These are phyloP conservation scores for Rhododendron vialii DNA, from an alignment of 148 eudicot species.

Conservation along the genomic window DNA sequence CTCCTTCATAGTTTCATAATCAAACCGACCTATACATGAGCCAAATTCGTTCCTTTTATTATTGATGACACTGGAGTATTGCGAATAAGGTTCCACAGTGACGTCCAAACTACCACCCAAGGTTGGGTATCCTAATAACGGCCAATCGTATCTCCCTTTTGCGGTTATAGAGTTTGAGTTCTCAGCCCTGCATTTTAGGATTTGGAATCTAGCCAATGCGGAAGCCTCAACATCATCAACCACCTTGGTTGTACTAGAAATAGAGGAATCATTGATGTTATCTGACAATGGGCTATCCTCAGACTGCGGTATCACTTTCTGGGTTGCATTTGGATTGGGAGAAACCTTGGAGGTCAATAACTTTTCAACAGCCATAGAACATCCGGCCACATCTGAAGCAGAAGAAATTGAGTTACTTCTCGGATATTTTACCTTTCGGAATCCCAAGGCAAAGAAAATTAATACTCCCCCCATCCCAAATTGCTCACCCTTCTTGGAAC, in stretches of 20 bases:
- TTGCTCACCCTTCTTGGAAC: no score
- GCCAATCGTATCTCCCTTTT: slow-evolving; percentile 12
- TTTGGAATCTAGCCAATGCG: slow-evolving; percentile 51
- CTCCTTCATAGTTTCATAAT: not conserved
- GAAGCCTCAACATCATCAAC: slow-evolving; percentile 46
- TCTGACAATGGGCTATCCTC: slow-evolving; percentile 21
- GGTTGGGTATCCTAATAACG: not conserved
- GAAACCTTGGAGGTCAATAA: slow-evolving; percentile 18
- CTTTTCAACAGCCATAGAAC: slow-evolving; percentile 21
- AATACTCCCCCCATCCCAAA: slow-evolving; percentile 11
- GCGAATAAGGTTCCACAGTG: slow-evolving; percentile 12
- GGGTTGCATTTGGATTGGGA: slow-evolving; percentile 12
- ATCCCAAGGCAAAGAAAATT: slow-evolving; percentile 23
- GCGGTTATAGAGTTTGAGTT: slow-evolving; percentile 13
- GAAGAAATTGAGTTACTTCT: not conserved
- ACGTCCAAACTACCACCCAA: slow-evolving; percentile 1
- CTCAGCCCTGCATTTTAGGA: slow-evolving; percentile 44
- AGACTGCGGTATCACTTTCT: slow-evolving; percentile 6
- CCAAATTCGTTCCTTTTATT: slow-evolving; percentile 18
- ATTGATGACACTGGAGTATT: slow-evolving; percentile 6
- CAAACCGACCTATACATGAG: slow-evolving; percentile 13
- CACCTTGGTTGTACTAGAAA: slow-evolving; percentile 27
- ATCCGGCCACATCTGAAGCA: slow-evolving; percentile 13
- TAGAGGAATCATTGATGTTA: slow-evolving; percentile 11
- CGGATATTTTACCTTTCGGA: not conserved